Evolutionary conservation across 1,284 basidiomycete genomes (phyloP).

Genomic region (Ceratobasidium sp.): DNA sequence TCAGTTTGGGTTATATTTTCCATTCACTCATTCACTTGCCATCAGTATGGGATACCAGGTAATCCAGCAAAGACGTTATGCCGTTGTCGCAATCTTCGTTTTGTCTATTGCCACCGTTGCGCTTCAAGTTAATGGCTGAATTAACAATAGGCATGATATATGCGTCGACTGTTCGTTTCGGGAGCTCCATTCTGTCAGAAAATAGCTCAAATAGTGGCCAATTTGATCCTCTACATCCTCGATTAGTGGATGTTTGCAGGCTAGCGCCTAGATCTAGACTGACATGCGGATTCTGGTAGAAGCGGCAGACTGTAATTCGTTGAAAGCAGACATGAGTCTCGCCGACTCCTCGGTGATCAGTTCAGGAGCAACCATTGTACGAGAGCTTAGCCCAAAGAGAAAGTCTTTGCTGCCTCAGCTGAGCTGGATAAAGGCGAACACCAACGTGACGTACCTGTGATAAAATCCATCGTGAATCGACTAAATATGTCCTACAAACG

Average conservation of each 20-base stretch:
- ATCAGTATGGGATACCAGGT: conserved; percentile 40
- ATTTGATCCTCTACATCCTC: conserved; percentile 42
- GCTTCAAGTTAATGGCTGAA: conserved; percentile 14
- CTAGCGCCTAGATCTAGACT: not conserved
- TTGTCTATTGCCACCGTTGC: conserved; percentile 6
- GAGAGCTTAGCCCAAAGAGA: conserved; percentile 20
- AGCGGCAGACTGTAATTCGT: conserved; percentile 27
- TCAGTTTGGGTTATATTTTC: not conserved
- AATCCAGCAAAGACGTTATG: conserved; percentile 40
- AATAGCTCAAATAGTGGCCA: conserved; percentile 45
- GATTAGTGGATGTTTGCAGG: not conserved
- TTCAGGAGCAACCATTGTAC: conserved; percentile 27
- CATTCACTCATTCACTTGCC: not conserved
- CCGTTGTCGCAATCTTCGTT: conserved; percentile 34
- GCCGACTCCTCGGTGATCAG: conserved; percentile 18
- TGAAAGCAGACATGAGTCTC: conserved; percentile 38
- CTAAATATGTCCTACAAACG: conserved; percentile 31
- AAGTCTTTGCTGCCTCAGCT: not conserved
- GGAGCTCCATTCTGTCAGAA: conserved; percentile 39
- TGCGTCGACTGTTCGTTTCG: conserved; percentile 40
- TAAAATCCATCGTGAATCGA: conserved; percentile 37
- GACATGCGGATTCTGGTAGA: conserved; percentile 42
- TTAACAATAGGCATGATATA: conserved; percentile 44
- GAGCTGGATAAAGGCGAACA: not conserved
- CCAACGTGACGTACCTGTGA: not conserved